Base-by-base conservation (phyloP, 2,329 filamentous ascomycete species). In the Hortaea werneckii region DNA sequence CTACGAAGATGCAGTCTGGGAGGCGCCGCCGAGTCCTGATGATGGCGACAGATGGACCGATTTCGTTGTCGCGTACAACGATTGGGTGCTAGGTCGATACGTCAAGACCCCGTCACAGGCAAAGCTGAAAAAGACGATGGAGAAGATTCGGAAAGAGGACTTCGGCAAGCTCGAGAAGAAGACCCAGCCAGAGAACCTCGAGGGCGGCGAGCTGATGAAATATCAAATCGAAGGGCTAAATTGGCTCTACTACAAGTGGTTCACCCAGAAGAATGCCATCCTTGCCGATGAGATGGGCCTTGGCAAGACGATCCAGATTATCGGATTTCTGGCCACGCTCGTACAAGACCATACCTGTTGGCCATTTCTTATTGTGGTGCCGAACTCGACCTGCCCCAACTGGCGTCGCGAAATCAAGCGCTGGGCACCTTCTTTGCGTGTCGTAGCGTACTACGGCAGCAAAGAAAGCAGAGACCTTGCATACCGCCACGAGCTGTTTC, bases 221-320 rank as follows among this genome's bases (percentile, higher is more conserved):
- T 96, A 98, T 58, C 92, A 98, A 62, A 69, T 94, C 39, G 86
- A 95, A 48, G 92, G 92, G 13, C 72, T 95, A 43, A 95, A 96
- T 58, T 98, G 92, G 89, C 77, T 98, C 2, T 82, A 95, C 48
- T 89, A 85, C 63, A 92, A 92, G 60, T 96, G 87, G 73, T 85
- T 88, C 57, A 74, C 78, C 42, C 75, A 82, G 54, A 82, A 85
- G 59, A 96, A 92, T 58, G 85, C 88, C 28, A 90, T 96, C 48
- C 76, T 96, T 5, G 92, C 92, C 0, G 92, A 98, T 60, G 92
- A 98, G 62, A 98, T 98, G 92, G 92, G 92, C 37, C 77, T 98
- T 1, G 92, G 92, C 29, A 98, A 98, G 70, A 98, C 92, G 0
- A 87, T 98, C 29, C 92, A 98, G 62, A 81, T 95, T 43, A 85